Evolutionary conservation across 371 early-diverging fungal genomes (phyloP).

Genomic region (Circinella minor): DNA sequence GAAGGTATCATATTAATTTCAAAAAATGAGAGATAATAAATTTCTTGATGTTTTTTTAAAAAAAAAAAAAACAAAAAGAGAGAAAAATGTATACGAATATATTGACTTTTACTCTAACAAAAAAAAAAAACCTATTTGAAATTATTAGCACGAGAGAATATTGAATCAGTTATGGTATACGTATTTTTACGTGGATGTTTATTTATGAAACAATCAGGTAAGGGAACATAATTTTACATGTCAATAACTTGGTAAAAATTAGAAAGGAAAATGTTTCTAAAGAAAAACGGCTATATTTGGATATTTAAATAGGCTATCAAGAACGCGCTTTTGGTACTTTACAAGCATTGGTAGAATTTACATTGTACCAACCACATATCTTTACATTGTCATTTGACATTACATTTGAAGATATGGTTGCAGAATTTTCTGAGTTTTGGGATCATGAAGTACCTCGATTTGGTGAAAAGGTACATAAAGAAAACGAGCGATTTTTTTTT

Average conservation of each 20-base stretch:
- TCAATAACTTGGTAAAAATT: background rate
- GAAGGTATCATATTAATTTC: constrained; percentile 15
- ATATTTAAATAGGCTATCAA: constrained; percentile 60
- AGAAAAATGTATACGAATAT: background rate
- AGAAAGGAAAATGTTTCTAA: background rate
- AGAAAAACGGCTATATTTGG: background rate
- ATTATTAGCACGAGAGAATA: constrained; percentile 35
- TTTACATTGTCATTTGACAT: constrained; percentile 19
- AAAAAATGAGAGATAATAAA: background rate
- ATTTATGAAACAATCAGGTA: constrained; percentile 72
- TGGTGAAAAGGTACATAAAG: constrained; percentile 67
- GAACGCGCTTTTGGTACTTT: constrained; percentile 71
- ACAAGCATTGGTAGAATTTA: constrained; percentile 79
- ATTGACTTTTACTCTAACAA: background rate
- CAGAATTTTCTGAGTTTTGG: constrained; percentile 76
- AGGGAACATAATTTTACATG: background rate
- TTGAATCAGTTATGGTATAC: constrained; percentile 68
- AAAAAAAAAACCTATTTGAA: no score
- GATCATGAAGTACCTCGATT: constrained; percentile 77
- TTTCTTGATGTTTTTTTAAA: background rate
- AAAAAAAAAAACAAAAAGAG: background rate
- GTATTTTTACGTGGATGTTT: constrained; percentile 66
- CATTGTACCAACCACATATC: constrained; percentile 63
- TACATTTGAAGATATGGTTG: constrained; percentile 53
- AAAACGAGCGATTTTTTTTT: background rate